Conservation (phyloP, 1,284 basidiomycete species). For the Anthracocystis setariae region DNA sequence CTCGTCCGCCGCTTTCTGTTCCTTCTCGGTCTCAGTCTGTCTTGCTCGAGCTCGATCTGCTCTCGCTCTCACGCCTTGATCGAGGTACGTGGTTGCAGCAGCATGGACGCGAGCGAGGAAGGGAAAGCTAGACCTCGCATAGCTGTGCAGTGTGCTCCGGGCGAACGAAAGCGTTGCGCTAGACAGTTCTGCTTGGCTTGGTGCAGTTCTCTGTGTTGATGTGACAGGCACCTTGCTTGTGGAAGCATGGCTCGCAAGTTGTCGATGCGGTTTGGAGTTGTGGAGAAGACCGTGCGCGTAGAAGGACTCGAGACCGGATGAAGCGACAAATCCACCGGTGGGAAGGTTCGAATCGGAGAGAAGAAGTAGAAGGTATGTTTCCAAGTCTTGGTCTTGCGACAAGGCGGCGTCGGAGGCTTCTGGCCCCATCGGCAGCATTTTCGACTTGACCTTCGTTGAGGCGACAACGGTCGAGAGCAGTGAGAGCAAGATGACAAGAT, state of each 20-base stretch:
- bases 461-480: too few species aligned
- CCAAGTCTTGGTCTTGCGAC: constrained; percentile 24
- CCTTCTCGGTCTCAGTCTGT: not conserved
- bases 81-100: constrained; percentile 14
- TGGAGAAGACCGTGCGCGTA: constrained; percentile 80
- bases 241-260: not conserved
- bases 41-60: not conserved
- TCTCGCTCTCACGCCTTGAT: constrained; percentile 7
- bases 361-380: constrained; percentile 59
- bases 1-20: not conserved
- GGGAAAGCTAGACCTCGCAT: constrained; percentile 78
- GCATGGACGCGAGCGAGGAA: constrained; percentile 75
- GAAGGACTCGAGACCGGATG: constrained; percentile 90
- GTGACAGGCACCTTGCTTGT: not conserved
- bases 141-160: constrained; percentile 77
- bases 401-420: not conserved
- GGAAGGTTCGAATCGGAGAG: constrained; percentile 66
- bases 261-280: constrained; percentile 5
- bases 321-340: constrained; percentile 85
- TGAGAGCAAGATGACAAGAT: not conserved
- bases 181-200: constrained; percentile 41
- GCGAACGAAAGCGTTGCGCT: constrained; percentile 72
- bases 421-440: not conserved
- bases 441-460: too few species aligned
- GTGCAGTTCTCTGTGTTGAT: constrained; percentile 10